Base-by-base conservation (phyloP, 768 basidiomycete species). In the Kwoniella shandongensis region DNA sequence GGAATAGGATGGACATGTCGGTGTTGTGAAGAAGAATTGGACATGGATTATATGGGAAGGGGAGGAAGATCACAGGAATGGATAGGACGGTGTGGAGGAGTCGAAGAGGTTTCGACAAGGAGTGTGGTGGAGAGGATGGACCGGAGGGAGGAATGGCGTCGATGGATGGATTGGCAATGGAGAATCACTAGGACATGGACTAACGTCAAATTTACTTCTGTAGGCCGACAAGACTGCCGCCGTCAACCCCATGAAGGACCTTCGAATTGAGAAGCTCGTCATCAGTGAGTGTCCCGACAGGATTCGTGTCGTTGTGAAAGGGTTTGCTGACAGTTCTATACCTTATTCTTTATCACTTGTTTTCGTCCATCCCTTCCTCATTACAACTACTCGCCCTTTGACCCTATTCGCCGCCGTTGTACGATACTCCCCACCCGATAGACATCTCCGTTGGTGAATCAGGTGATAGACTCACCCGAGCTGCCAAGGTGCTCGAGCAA, bases 361-460 rank as follows among this genome's bases (percentile, higher is more conserved):
- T 13, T 6, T 17, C 27, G 23, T 40, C 32, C 6, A 50, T 50
- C 5, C 30, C 6, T 4, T 18, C 46, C 30, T 23, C 18, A 25
- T 26, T 45, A 4, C 23, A 12, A 29, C 35, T 11, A 12, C 15
- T 51, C 13, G 18, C 25, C 23, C 30, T 17, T 51, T 44, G 40
- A n/a, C 15, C 22, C 4, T 30, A 11, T 7, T 36, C 22, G 26
- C 20, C 4, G 27, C n/a, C 32, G 22, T 22, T 22, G n/a, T 39
- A 12, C 13, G 1, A 20, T 18, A 1, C 8, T n/a, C 23, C 25
- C 17, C 39, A 32, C 49, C 22, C 39, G 30, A 30, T 76, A 93
- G 94, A 99, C 87, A 99, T 99, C 81, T 96, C 92, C 72, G 96
- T 99, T 73, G 96, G 96, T 78, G 96, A 98, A 83, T 97, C 93